A percentile compares a stretch with the other conserved stretches of the same genome.
These are phyloP conservation scores for Flaveria robusta DNA, from an alignment of 129 eudicot genomes.

Conservation along the genomic window DNA sequence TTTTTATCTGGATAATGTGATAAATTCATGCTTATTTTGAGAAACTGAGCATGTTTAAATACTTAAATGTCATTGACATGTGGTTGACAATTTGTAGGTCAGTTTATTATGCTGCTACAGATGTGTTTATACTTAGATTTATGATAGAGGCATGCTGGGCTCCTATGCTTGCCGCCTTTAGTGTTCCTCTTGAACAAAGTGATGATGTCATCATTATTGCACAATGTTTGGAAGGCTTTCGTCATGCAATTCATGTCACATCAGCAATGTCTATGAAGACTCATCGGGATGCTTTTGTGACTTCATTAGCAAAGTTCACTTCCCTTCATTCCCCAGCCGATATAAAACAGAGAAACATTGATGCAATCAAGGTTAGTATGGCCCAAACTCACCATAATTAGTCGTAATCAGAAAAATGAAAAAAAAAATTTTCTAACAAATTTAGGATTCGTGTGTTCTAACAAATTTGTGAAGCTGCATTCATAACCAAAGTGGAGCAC, in stretches of 20 bases:
- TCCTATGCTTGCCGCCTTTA: constrained; percentile 99
- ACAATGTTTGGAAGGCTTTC: constrained; percentile 91
- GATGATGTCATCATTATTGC: constrained; percentile 75
- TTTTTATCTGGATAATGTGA: neutral
- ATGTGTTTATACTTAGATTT: constrained; percentile 87
- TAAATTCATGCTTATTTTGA: constrained; percentile 6
- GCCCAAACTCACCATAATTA: neutral
- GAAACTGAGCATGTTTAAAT: constrained; percentile 3
- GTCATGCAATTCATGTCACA: constrained; percentile 96
- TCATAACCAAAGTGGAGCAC: neutral
- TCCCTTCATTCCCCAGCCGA: constrained; percentile 98
- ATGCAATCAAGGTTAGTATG: constrained; percentile 88
- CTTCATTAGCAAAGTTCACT: constrained; percentile 95
- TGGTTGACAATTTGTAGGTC: constrained; percentile 63
- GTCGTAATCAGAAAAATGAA: neutral
- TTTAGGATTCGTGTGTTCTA: neutral
- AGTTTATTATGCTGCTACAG: constrained; percentile 95
- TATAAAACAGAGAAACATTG: constrained; percentile 91
- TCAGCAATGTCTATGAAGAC: constrained; percentile 99
- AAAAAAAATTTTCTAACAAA: neutral
- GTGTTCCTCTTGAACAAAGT: constrained; percentile 97
- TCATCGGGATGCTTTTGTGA: constrained; percentile 97
- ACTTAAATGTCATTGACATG: neutral
- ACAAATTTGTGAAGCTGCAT: neutral
- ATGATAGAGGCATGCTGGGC: constrained; percentile 99